Percentiles rank a stretch among this genome's conserved stretches.
phyloP scores from a whole-genome alignment of 148 eudicot genomes.

The Camellia japonica region DNA sequence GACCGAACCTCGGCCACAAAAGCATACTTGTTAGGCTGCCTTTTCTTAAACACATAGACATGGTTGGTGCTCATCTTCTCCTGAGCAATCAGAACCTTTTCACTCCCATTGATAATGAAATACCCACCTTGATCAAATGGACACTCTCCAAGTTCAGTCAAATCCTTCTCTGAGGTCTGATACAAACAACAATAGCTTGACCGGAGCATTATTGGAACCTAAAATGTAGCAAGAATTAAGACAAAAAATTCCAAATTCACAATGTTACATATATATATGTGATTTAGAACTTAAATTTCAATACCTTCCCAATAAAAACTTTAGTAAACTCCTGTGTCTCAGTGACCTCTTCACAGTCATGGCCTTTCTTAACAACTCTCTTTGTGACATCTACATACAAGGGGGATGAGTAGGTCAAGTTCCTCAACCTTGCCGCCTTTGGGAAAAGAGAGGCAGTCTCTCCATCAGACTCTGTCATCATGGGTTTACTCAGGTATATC shows the following conservation, averaged over 20 bases:
- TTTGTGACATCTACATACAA: conserved; percentile 89
- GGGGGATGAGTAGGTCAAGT: conserved; percentile 90
- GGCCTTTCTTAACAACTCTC: conserved; percentile 81
- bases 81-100: conserved; percentile 81
- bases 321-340: conserved; percentile 86
- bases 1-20: conserved; percentile 61
- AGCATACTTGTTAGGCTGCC: conserved; percentile 65
- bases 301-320: conserved; percentile 93
- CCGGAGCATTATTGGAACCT: conserved; percentile 98
- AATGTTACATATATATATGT: background rate
- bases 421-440: conserved; percentile 91
- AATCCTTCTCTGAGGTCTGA: conserved; percentile 91
- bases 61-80: conserved; percentile 87
- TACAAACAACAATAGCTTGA: conserved; percentile 81
- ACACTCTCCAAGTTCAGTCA: conserved; percentile 94
- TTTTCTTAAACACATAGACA: conserved; percentile 67
- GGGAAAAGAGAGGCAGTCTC: conserved; percentile 94
- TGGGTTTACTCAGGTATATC: conserved; percentile 63
- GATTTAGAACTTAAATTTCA: background rate
- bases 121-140: conserved; percentile 88
- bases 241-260: background rate
- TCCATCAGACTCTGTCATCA: conserved; percentile 75
- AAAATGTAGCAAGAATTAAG: conserved; percentile 22
- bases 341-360: conserved; percentile 89
- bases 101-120: conserved; percentile 80